Conservation (phyloP, 331 rosid species). For the Malus hybrid region DNA sequence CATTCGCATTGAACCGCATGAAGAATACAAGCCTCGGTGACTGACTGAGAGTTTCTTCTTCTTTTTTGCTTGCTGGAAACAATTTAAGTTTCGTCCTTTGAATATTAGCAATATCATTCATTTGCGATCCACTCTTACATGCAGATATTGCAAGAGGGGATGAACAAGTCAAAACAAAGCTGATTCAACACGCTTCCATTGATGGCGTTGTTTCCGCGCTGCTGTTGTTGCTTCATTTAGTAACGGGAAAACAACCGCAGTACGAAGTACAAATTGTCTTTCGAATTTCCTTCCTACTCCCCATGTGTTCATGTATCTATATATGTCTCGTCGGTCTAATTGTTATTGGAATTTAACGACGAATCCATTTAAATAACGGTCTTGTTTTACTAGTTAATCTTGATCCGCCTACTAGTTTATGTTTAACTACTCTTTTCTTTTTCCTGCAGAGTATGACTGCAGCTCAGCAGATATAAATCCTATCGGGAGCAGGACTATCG, state of each 20-base stretch:
- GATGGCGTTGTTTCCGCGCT: slow-evolving; percentile 29
- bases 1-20: too few relatives aligned
- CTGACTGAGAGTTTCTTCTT: too few relatives aligned
- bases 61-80: too few relatives aligned
- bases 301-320: background rate
- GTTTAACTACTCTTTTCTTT: slow-evolving; percentile 1
- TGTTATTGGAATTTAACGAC: background rate
- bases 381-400: background rate
- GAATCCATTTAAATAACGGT: background rate
- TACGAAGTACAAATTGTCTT: slow-evolving; percentile 44
- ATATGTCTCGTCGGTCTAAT: background rate
- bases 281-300: background rate
- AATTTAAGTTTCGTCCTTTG: too few relatives aligned
- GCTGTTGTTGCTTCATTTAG: slow-evolving; percentile 60
- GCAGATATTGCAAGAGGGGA: too few relatives aligned
- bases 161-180: too few relatives aligned
- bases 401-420: background rate
- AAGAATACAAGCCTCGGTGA: too few relatives aligned
- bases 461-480: slow-evolving; percentile 95
- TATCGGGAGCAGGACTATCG: slow-evolving; percentile 84
- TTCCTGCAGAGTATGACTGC: slow-evolving; percentile 69
- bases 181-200: too few relatives aligned
- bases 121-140: too few relatives aligned
- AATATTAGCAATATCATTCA: too few relatives aligned
- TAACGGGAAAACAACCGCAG: slow-evolving; percentile 63